Base-by-base conservation (phyloP, 2,329 filamentous ascomycete genomes). In the Fusarium metavorans region DNA sequence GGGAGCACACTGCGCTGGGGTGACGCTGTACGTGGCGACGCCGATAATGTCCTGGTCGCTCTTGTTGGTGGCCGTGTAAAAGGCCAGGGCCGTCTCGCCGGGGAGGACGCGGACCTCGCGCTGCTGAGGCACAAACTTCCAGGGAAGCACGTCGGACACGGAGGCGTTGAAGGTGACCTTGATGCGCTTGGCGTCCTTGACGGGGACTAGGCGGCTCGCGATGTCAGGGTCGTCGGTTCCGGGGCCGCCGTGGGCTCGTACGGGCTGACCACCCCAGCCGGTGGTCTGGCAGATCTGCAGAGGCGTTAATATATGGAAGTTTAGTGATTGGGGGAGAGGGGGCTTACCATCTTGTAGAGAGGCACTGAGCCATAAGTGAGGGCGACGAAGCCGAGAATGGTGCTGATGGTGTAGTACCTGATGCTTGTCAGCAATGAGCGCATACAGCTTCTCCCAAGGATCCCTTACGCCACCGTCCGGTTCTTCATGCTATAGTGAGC, bases 81-180 rank as follows among this genome's bases (percentile, higher is more conserved):
- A 99, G 5, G 97, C 97, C 75, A 99, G 87, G 6, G 97, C 97
- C 4, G 97, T 99, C 87, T 99, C 97, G 74, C 97, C 97, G 0
- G 97, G 97, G 2, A 98, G 88, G 1, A 99, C 96, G 66, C 95
- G 92, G 62, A 99, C 97, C 86, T 99, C 97, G 67, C 96, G 94
- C 86, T 99, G 97, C 84, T 99, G 97, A 2, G 97, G 97, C 2
- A 92, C 92, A 83, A 99, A 99, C 82, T 98, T 98, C 97, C 97
- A 99, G 1, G 96, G 95, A 32, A 99, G 89, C 1, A 98, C 92
- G 81, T 98, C 97, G 1, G 96, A 98, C 2, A 98, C 95, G 32
- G 95, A 97, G 57, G 95, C 94, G 81, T 95, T 97, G 89, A 99
- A 99, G 30, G 95, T 98, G 75, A 99, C 96, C 70, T 95, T 94